phyloP scores from a whole-genome alignment of 2,329 filamentous ascomycete species.

The Pseudocercospora eumusae region DNA sequence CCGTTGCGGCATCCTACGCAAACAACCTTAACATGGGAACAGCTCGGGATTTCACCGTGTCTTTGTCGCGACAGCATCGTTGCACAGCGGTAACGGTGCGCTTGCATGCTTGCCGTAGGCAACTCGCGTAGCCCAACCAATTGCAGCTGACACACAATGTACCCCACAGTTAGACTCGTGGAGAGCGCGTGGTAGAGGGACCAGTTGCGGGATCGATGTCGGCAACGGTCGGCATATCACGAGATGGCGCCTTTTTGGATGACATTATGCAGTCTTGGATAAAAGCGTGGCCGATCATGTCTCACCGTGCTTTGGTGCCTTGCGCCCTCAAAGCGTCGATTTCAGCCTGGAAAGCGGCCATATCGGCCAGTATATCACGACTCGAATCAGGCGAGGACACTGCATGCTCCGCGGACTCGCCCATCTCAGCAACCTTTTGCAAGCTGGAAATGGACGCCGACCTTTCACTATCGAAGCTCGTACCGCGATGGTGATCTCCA shows the following conservation, averaged over 20 bases:
- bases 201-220: background rate
- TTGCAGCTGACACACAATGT: background rate
- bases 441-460: constrained; percentile 27
- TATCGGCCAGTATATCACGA: constrained; percentile 37
- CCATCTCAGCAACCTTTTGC: constrained; percentile 25
- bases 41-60: background rate
- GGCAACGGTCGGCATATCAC: background rate
- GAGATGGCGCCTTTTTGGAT: too few species aligned
- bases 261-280: too few species aligned
- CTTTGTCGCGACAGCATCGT: background rate
- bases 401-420: constrained; percentile 18
- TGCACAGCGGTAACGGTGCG: background rate
- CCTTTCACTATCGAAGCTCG: constrained; percentile 34
- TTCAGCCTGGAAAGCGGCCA: constrained; percentile 38
- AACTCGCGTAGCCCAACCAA: constrained; percentile 3
- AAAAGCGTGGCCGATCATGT: too few species aligned
- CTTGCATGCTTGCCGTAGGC: background rate
- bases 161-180: constrained; percentile 11
- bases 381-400: constrained; percentile 14
- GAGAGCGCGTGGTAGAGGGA: constrained; percentile 2
- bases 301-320: constrained; percentile 15
- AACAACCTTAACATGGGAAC: background rate
- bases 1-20: background rate
- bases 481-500: constrained; percentile 24
- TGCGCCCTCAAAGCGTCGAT: constrained; percentile 35